Base-by-base conservation (phyloP, 2,329 filamentous ascomycete genomes). In the Uncinocarpus reesii region DNA sequence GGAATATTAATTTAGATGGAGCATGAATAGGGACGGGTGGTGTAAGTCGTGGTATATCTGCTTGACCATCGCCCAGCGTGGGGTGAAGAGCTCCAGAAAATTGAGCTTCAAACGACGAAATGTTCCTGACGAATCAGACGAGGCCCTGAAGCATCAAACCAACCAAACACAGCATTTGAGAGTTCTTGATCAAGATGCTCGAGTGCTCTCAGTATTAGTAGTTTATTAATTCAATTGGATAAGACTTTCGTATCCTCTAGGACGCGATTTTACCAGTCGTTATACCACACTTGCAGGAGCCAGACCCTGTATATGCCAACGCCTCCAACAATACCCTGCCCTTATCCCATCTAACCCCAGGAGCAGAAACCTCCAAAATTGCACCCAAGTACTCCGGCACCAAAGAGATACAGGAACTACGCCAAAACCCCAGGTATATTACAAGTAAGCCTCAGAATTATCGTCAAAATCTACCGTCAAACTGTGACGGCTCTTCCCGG, bases 401-500 rank as follows among this genome's bases (percentile, higher is more conserved):
- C n/a, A 21, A 10, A 18, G 13, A 29, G 20, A 28, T 4, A 42
- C 13, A 34, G 45, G 42, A 28, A 41, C 11, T n/a, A 7, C 24
- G 16, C 41, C 21, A 45, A 26, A 36, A 42, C 18, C 18, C 16
- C 11, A 28, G 26, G n/a, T 21, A 42, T 26, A 42, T 7, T 53
- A 51, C 23, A 53, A 56, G 29, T 21, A 53, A 35, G 4, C 16
- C 24, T 7, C 15, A 26, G n/a, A 48, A n/a, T 7, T 15, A 21
- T 52, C 3, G 2, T 42, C 20, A 48, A n/a, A 36, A 48, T 60
- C 55, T 61, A 42, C 54, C 40, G 24, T 50, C 58, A 49, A 63
- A 64, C 48, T 62, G 60, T 23, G 63, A 59, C 45, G 61, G 56
- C 10, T 65, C 65, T 23, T 69, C 66, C 3, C 60, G 60, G 28